Conservation (phyloP, 257 asterid genomes). For the Solanum ossicruentum region DNA sequence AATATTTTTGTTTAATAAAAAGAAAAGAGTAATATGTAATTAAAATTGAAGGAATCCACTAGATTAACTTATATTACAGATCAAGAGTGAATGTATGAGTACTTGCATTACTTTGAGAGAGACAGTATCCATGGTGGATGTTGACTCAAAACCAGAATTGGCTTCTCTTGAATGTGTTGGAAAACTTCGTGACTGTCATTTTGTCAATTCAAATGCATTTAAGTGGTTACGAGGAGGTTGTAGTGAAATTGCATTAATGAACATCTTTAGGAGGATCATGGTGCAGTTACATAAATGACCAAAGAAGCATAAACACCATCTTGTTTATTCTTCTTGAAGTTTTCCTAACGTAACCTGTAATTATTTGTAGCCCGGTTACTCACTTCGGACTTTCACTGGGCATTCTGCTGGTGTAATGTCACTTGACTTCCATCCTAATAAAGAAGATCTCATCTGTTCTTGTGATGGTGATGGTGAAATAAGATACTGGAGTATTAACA, state of each 20-base stretch:
- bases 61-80: not conserved
- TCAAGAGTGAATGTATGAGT: not conserved
- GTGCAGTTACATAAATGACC: not conserved
- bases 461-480: conserved; percentile 95
- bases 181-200: not conserved
- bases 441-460: conserved; percentile 87
- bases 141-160: not conserved
- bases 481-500: conserved; percentile 76
- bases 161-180: not conserved
- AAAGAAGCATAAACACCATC: not conserved
- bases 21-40: not conserved
- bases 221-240: not conserved
- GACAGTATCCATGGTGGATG: not conserved
- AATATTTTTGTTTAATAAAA: not conserved
- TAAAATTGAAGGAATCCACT: not conserved
- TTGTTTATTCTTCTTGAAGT: not conserved
- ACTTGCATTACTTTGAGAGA: not conserved
- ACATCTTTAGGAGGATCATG: not conserved
- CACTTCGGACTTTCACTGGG: conserved; percentile 80
- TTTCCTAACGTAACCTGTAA: not conserved
- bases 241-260: not conserved
- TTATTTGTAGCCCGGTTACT: conserved; percentile 56
- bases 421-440: conserved; percentile 89
- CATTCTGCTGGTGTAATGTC: conserved; percentile 88
- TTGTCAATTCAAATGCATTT: not conserved